Percentiles rank a stretch among this genome's conserved stretches.
These are phyloP conservation scores for Boletus sp. DNA, from an alignment of 768 basidiomycete genomes.

Conservation along the genomic window DNA sequence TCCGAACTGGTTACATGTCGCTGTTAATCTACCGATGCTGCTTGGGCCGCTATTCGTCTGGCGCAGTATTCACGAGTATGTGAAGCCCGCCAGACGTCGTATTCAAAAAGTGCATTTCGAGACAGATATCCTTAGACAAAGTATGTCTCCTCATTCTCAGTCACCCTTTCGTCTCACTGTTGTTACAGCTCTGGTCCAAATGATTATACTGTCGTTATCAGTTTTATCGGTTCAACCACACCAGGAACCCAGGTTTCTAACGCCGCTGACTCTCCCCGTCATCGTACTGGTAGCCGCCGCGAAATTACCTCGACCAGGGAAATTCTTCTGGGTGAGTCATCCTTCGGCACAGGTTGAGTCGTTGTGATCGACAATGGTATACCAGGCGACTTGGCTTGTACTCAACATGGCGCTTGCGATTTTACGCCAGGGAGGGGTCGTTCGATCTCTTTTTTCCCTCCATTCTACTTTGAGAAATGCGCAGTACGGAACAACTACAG, in stretches of 20 bases:
- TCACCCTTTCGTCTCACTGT: background rate
- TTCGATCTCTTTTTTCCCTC: slow-evolving; percentile 36
- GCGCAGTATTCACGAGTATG: slow-evolving; percentile 6
- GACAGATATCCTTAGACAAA: background rate
- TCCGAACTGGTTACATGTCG: slow-evolving; percentile 27
- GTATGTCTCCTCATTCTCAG: background rate
- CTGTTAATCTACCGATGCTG: too few species aligned
- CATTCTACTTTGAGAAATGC: slow-evolving; percentile 22
- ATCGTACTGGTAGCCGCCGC: background rate
- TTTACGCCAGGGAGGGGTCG: slow-evolving; percentile 40
- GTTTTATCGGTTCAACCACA: too few species aligned
- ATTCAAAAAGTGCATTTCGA: too few species aligned
- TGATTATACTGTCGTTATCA: too few species aligned
- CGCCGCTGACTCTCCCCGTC: slow-evolving; percentile 34
- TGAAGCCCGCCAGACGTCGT: background rate
- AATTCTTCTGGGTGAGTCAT: slow-evolving; percentile 34
- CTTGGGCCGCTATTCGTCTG: background rate
- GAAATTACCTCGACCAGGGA: slow-evolving; percentile 22
- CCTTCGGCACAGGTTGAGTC: too few species aligned
- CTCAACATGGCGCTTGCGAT: slow-evolving; percentile 29
- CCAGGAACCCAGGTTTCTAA: slow-evolving; percentile 29
- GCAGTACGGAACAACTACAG: too few species aligned
- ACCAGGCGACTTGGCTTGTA: slow-evolving; percentile 28
- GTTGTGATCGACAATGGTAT: background rate
- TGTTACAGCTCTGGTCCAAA: background rate